A percentile compares a stretch with the other conserved stretches of the same genome.
Evolutionary conservation across 2,329 filamentous ascomycete species (phyloP).

Genomic region (Dissoconium aciculare): DNA sequence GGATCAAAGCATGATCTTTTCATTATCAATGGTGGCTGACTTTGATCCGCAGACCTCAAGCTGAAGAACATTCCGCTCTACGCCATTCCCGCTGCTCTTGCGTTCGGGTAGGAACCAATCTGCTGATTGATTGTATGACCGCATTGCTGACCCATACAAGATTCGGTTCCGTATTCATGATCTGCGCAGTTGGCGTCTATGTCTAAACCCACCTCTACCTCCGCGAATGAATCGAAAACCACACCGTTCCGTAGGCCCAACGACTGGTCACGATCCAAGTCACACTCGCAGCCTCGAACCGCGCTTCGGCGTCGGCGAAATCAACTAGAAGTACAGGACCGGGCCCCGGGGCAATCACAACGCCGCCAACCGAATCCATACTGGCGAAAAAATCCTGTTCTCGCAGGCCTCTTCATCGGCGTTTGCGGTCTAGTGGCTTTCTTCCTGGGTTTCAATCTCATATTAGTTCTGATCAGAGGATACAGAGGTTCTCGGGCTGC

Average conservation of each 20-base stretch:
- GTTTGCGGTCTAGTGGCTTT: constrained; percentile 8
- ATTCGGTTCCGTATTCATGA: constrained; percentile 93
- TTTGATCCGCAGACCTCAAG: constrained; percentile 57
- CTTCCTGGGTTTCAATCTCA: constrained; percentile 10
- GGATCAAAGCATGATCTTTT: constrained; percentile 10
- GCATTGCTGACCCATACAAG: constrained; percentile 32
- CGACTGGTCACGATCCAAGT: too few relatives aligned
- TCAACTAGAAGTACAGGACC: too few relatives aligned
- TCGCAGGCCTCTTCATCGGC: neutral
- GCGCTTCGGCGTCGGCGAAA: too few relatives aligned
- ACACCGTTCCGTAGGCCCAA: too few relatives aligned
- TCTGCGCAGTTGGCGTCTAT: constrained; percentile 97
- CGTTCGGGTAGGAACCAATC: constrained; percentile 58
- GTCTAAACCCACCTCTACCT: constrained; percentile 48
- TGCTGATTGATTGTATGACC: neutral
- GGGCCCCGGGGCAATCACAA: neutral
- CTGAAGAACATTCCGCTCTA: constrained; percentile 60
- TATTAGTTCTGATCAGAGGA: constrained; percentile 1
- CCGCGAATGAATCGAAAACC: neutral
- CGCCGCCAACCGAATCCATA: neutral
- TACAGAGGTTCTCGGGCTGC: neutral
- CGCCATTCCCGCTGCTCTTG: constrained; percentile 73
- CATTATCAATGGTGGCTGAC: constrained; percentile 14
- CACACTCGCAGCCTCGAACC: too few relatives aligned
- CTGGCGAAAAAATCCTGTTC: neutral